Evolutionary conservation across 371 early-diverging fungal genomes (phyloP).

Genomic region (Rhizopus microsporus): DNA sequence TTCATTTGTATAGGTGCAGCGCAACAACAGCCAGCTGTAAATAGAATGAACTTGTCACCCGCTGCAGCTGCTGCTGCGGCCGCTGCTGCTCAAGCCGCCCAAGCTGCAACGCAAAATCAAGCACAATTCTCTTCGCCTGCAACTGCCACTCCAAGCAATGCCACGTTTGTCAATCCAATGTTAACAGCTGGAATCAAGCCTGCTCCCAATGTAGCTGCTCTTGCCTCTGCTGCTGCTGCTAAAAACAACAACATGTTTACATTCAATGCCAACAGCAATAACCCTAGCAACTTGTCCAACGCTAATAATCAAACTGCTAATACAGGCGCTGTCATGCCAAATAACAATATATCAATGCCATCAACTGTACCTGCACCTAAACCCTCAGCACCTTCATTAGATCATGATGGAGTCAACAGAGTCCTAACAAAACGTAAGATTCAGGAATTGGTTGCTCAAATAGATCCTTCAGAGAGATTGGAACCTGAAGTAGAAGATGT

Average conservation of each 20-base stretch:
- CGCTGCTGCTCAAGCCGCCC: slow-evolving; percentile 16
- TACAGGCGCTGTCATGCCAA: not conserved
- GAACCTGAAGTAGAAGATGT: slow-evolving; percentile 93
- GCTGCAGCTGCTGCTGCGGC: slow-evolving; percentile 12
- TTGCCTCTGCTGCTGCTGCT: slow-evolving; percentile 17
- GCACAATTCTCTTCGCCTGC: not conserved
- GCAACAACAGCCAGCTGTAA: slow-evolving; percentile 20
- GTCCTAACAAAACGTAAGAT: slow-evolving; percentile 83
- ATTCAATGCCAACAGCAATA: slow-evolving; percentile 15
- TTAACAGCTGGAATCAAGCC: slow-evolving; percentile 2
- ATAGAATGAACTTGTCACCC: slow-evolving; percentile 22
- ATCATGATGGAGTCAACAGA: slow-evolving; percentile 35
- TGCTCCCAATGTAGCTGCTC: slow-evolving; percentile 11
- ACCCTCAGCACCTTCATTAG: slow-evolving; percentile 25
- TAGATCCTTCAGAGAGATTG: slow-evolving; percentile 83
- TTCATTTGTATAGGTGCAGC: slow-evolving; percentile 10
- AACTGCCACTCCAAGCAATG: slow-evolving; percentile 3
- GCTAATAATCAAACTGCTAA: not conserved
- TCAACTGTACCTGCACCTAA: slow-evolving; percentile 19
- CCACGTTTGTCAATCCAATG: slow-evolving; percentile 1
- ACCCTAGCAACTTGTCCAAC: slow-evolving; percentile 15
- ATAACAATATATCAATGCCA: slow-evolving; percentile 4
- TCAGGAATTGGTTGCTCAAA: slow-evolving; percentile 84
- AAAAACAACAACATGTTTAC: slow-evolving; percentile 26
- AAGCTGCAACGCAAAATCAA: slow-evolving; percentile 11